Conservation (phyloP, 345 rosid species). For the Mallotus nudiflorus region DNA sequence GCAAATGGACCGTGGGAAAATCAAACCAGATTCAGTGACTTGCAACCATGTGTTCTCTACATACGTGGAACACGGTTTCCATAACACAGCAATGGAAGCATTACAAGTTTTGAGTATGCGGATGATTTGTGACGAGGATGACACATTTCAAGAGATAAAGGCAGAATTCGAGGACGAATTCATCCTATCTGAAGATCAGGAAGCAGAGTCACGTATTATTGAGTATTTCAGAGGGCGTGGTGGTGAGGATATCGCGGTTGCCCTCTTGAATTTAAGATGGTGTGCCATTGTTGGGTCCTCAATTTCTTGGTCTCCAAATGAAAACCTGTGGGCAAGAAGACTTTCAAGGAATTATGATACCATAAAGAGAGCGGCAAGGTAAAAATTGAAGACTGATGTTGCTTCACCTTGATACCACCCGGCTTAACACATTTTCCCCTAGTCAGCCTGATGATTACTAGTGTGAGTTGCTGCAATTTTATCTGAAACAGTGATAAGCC, state of each 20-base stretch:
- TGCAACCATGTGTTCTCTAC: slow-evolving; percentile 55
- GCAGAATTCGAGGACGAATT: slow-evolving; percentile 50
- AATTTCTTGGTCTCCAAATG: slow-evolving; percentile 62
- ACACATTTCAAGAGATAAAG: slow-evolving; percentile 41
- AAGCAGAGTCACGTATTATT: slow-evolving; percentile 53
- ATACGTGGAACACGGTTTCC: slow-evolving; percentile 44
- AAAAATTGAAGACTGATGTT: background rate
- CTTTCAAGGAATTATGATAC: slow-evolving; percentile 41
- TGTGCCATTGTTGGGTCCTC: slow-evolving; percentile 56
- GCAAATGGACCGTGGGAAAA: slow-evolving; percentile 54
- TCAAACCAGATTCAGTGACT: slow-evolving; percentile 72
- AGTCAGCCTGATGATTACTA: background rate
- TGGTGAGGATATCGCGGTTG: slow-evolving; percentile 44
- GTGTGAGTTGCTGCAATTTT: background rate
- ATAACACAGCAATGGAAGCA: slow-evolving; percentile 62
- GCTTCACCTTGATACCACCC: background rate
- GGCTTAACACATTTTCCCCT: background rate
- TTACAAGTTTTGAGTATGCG: slow-evolving; percentile 67
- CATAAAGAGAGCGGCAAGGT: background rate
- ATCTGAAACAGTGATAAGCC: too few species aligned
- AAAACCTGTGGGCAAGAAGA: slow-evolving; percentile 58
- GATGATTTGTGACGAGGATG: slow-evolving; percentile 54
- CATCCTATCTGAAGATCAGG: slow-evolving; percentile 55
- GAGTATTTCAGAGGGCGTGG: slow-evolving; percentile 36
- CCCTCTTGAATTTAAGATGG: slow-evolving; percentile 72